Percentiles rank a stretch among this genome's conserved stretches.
Conservation (phyloP, 192 early-diverging fungal genomes). For the Glomus cerebriforme region DNA sequence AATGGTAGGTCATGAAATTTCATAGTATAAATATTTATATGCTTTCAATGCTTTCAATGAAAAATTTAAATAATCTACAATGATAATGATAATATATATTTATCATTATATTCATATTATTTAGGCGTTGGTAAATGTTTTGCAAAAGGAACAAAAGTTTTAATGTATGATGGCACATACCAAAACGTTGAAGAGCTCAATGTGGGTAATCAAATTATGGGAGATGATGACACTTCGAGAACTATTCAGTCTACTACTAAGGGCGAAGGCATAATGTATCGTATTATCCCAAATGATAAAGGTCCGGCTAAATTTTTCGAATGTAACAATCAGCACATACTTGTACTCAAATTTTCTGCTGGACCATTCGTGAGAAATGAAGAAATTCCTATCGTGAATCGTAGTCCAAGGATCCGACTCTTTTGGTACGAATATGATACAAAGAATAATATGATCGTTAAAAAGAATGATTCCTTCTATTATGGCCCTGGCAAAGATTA, state of each 20-base stretch:
- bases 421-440: background rate
- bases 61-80: too few species aligned
- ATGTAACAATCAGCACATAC: slow-evolving; percentile 55
- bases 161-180: background rate
- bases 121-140: slow-evolving; percentile 23
- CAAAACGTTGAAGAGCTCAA: slow-evolving; percentile 40
- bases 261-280: slow-evolving; percentile 49
- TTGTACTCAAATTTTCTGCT: slow-evolving; percentile 42
- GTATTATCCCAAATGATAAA: slow-evolving; percentile 37
- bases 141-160: background rate
- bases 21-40: background rate
- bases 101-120: background rate
- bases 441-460: background rate
- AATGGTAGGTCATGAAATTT: slow-evolving; percentile 72
- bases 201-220: slow-evolving; percentile 48
- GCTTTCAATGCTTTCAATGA: too few species aligned
- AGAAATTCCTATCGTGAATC: background rate
- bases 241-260: slow-evolving; percentile 45
- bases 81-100: background rate
- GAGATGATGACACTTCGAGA: slow-evolving; percentile 51
- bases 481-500: background rate
- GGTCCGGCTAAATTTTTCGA: slow-evolving; percentile 46
- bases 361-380: background rate
- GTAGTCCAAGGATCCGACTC: background rate
- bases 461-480: background rate